Evolutionary conservation across 768 basidiomycete genomes (phyloP), one percentile per base, ranked within the genome.

Genomic region (Lanmaoa pseudosensibilis): DNA sequence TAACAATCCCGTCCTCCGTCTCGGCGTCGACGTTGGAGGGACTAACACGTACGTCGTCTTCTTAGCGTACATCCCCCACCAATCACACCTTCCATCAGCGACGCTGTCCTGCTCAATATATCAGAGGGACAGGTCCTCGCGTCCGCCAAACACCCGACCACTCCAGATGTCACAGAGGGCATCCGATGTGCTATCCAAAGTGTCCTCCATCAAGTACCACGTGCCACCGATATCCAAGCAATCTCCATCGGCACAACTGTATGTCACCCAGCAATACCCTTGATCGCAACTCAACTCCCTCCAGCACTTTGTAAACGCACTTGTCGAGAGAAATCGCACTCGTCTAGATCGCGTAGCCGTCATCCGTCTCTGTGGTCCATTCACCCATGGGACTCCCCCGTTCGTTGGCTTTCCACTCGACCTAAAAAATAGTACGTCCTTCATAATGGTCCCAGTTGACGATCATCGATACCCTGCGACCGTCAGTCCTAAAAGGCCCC

Each of bases 211-310:
- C 65, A 73, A 9, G 75, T 72, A 21, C 63, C 65, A 2, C 66
- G 75, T 47, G 69, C 73, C 5, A 56, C 71, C 2, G 60, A 75
- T 1, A 73, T 87, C 34, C 72, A 80, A 48, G 79, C 80, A 7
- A 64, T 87, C 57, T 77, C 81, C 34, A 82, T 87, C 56, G 86
- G 86, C 34, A 86, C 85, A 0, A 86, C 85, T 0, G 83, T 82
- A 48, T 46, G 73, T 52, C 27, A 32, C 5, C 23, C 16, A 2
- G 0, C 8, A 1, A 5, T 23, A 6, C 5, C 13, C 8, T 12
- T 2, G 18, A 18, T 2, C 32, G 9, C 27, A 9, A 2, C 48
- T 59, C 19, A 50, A 1, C 15, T 16, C 5, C 8, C 19, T 30
- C 19, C 21, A 78, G 74, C 79, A 81, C 64, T 83, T 83, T 55